These are phyloP conservation scores for Catharanthus roseus DNA, from an alignment of 257 asterid genomes.

Conservation along the genomic window DNA sequence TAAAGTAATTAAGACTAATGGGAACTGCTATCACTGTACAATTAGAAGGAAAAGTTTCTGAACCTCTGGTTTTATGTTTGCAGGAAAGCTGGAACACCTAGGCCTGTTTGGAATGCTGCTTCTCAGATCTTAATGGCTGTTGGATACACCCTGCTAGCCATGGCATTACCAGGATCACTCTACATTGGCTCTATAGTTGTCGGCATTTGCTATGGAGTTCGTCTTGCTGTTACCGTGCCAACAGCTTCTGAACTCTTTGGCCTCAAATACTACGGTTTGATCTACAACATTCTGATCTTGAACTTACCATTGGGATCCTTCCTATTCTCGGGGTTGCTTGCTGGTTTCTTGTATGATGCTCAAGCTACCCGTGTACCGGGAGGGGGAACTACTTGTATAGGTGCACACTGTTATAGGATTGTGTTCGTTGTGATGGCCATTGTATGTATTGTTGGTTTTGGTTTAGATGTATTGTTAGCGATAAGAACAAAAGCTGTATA, in stretches of 20 bases:
- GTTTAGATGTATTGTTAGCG: slow-evolving; percentile 28
- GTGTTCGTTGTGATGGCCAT: slow-evolving; percentile 43
- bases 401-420: slow-evolving; percentile 41
- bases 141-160: slow-evolving; percentile 33
- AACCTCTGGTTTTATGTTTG: neutral
- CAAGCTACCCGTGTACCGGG: slow-evolving; percentile 29
- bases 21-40: no score
- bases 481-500: slow-evolving; percentile 31
- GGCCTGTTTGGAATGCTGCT: slow-evolving; percentile 46
- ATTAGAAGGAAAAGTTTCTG: no score
- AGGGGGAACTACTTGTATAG: slow-evolving; percentile 38
- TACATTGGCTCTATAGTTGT: slow-evolving; percentile 40
- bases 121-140: slow-evolving; percentile 43
- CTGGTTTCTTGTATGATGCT: slow-evolving; percentile 35
- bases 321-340: slow-evolving; percentile 47
- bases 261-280: slow-evolving; percentile 37
- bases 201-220: slow-evolving; percentile 44
- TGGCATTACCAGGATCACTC: slow-evolving; percentile 45
- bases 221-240: slow-evolving; percentile 42
- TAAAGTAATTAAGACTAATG: no score
- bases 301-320: slow-evolving; percentile 45
- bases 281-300: slow-evolving; percentile 40
- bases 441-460: slow-evolving; percentile 36
- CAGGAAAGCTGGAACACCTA: slow-evolving; percentile 43
- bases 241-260: slow-evolving; percentile 47